A percentile compares a stretch with the other conserved stretches of the same genome.
Evolutionary conservation across 768 basidiomycete species (phyloP).

Genomic region (Podaxis sp.): DNA sequence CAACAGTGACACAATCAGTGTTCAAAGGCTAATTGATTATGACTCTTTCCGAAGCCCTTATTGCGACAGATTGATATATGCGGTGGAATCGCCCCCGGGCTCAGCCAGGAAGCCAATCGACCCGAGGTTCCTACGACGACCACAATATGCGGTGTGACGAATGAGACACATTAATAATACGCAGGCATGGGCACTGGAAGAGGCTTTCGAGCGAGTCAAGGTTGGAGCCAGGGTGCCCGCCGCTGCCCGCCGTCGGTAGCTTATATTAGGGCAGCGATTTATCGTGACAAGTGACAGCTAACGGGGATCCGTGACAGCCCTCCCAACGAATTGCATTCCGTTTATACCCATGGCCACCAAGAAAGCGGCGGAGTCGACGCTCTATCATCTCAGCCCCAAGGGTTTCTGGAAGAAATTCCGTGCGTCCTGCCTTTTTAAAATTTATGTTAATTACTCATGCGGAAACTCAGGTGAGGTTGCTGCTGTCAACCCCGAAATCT

Average conservation of each 20-base stretch:
- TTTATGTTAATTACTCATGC: neutral
- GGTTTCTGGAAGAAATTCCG: conserved; percentile 98
- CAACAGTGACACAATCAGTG: no score
- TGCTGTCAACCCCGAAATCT: conserved; percentile 88
- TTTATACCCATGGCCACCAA: conserved; percentile 60
- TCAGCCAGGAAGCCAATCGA: neutral
- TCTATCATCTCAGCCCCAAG: conserved; percentile 85
- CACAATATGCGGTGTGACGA: neutral
- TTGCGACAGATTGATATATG: neutral
- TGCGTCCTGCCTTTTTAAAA: conserved; percentile 36
- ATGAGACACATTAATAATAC: no score
- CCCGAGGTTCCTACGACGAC: neutral
- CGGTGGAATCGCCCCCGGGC: neutral
- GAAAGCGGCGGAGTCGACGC: conserved; percentile 82
- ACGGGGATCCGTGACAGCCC: conserved; percentile 8
- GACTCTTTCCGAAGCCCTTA: neutral
- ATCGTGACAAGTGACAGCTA: neutral
- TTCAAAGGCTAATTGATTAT: neutral
- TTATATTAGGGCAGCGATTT: neutral
- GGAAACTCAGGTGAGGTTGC: conserved; percentile 67
- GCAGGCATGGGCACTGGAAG: no score
- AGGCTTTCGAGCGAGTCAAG: no score
- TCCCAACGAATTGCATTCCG: conserved; percentile 13
- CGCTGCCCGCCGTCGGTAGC: neutral
- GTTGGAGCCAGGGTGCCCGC: no score